phyloP scores from a whole-genome alignment of 208 protist species.

The Leptomonas pyrrhocoris region DNA sequence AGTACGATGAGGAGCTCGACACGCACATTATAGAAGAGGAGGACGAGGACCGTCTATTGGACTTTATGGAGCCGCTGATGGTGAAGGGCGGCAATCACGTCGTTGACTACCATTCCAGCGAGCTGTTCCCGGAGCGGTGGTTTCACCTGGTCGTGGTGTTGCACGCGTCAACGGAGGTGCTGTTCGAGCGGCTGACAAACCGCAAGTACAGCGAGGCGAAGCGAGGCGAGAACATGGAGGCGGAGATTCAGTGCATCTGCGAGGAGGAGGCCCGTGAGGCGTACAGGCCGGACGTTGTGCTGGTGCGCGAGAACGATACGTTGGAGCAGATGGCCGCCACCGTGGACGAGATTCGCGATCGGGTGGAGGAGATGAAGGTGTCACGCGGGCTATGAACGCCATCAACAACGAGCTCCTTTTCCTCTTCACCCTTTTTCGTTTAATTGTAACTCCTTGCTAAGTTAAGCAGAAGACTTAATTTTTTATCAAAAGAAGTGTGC shows the following conservation, averaged over 20 bases:
- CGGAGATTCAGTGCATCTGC: conserved; percentile 97
- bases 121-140: conserved; percentile 98
- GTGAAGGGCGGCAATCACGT: conserved; percentile 86
- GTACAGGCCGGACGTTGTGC: conserved; percentile 92
- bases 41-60: conserved; percentile 89
- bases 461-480: too few relatives aligned
- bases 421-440: too few relatives aligned
- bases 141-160: conserved; percentile 98
- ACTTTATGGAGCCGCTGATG: conserved; percentile 95
- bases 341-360: conserved; percentile 66
- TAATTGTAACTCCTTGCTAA: too few relatives aligned
- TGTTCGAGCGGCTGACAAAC: conserved; percentile 92
- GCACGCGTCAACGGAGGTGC: conserved; percentile 84
- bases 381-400: conserved; percentile 26
- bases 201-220: conserved; percentile 94
- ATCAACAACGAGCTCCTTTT: neutral
- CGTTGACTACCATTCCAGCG: conserved; percentile 96
- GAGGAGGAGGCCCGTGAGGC: conserved; percentile 94
- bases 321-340: conserved; percentile 94
- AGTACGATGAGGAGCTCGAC: conserved; percentile 94
- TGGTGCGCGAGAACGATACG: conserved; percentile 89
- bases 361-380: conserved; percentile 56
- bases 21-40: conserved; percentile 96
- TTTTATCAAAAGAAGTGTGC: too few relatives aligned
- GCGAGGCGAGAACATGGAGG: conserved; percentile 96